A percentile compares a stretch with the other conserved stretches of the same genome.
Evolutionary conservation across 257 asterid genomes (phyloP).

Genomic region (Apocynum venetum): DNA sequence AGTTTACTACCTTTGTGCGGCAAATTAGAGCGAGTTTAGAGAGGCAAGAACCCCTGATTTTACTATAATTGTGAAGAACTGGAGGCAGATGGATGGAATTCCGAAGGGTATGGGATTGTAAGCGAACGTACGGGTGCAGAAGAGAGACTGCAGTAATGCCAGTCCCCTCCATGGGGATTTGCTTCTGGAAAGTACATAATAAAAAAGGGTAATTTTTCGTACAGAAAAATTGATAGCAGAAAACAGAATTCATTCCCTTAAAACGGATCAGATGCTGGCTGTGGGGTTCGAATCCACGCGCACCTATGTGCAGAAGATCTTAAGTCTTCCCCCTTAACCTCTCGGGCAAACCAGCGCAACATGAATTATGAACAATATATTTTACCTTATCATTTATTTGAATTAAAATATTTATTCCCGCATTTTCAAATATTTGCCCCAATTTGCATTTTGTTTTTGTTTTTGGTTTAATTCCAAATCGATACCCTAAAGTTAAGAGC

Average conservation of each 20-base stretch:
- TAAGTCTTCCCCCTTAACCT: conserved; percentile 95
- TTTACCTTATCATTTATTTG: no score
- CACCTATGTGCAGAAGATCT: conserved; percentile 86
- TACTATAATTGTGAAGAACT: not conserved
- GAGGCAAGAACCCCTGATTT: not conserved
- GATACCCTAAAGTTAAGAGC: no score
- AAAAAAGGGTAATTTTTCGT: not conserved
- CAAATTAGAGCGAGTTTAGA: conserved; percentile 3
- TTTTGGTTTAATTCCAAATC: no score
- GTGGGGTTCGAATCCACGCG: conserved; percentile 98
- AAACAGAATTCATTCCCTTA: no score
- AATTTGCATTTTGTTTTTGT: no score
- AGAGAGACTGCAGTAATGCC: conserved; percentile 1
- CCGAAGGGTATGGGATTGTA: not conserved
- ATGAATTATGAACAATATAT: no score
- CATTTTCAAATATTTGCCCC: no score
- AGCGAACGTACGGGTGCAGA: not conserved
- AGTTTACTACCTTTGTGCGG: conserved; percentile 23
- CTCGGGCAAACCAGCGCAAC: conserved; percentile 86
- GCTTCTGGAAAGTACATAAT: not conserved
- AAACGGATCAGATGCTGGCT: conserved; percentile 48
- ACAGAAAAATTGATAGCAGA: no score
- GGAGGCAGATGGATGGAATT: not conserved
- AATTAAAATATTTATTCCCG: no score
- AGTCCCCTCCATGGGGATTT: conserved; percentile 5